phyloP scores from a whole-genome alignment of 2,329 filamentous ascomycete genomes.

The Colletotrichum somersetense region DNA sequence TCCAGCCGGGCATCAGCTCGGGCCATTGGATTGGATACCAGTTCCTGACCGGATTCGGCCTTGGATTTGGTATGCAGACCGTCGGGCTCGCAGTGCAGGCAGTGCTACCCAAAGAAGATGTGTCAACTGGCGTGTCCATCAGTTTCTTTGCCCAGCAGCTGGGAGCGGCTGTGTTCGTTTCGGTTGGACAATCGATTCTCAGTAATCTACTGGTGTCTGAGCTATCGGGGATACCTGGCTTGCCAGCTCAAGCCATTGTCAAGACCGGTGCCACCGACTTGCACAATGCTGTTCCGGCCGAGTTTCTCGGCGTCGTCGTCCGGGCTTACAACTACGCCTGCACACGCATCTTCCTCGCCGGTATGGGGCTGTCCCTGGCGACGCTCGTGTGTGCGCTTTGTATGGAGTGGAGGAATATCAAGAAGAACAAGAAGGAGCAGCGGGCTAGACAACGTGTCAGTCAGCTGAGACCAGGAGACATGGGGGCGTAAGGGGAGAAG shows the following conservation, averaged over 20 bases:
- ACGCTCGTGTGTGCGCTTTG: conserved; percentile 69
- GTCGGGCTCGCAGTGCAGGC: conserved; percentile 68
- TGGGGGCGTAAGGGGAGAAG: conserved; percentile 7
- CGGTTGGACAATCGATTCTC: conserved; percentile 68
- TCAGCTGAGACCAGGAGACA: conserved; percentile 17
- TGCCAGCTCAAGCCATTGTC: conserved; percentile 59
- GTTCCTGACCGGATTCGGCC: conserved; percentile 68
- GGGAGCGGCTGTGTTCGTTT: conserved; percentile 69
- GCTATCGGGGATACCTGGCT: conserved; percentile 55
- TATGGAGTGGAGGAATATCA: conserved; percentile 78
- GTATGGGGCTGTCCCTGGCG: conserved; percentile 66
- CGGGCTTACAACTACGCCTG: conserved; percentile 75
- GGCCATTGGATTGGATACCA: conserved; percentile 72
- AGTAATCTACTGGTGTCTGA: conserved; percentile 58
- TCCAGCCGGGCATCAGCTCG: conserved; percentile 59
- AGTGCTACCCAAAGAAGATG: conserved; percentile 63
- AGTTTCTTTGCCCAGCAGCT: conserved; percentile 71
- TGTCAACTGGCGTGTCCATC: conserved; percentile 67
- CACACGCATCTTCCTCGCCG: conserved; percentile 72
- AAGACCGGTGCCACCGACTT: conserved; percentile 71
- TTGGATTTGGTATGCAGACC: conserved; percentile 71
- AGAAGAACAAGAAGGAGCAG: conserved; percentile 56
- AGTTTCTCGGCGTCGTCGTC: conserved; percentile 67
- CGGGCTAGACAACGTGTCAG: conserved; percentile 22
- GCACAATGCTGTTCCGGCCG: conserved; percentile 61